These are phyloP conservation scores for Pseudevernia furfuracea DNA, from an alignment of 495 filamentous ascomycete genomes.

Conservation along the genomic window DNA sequence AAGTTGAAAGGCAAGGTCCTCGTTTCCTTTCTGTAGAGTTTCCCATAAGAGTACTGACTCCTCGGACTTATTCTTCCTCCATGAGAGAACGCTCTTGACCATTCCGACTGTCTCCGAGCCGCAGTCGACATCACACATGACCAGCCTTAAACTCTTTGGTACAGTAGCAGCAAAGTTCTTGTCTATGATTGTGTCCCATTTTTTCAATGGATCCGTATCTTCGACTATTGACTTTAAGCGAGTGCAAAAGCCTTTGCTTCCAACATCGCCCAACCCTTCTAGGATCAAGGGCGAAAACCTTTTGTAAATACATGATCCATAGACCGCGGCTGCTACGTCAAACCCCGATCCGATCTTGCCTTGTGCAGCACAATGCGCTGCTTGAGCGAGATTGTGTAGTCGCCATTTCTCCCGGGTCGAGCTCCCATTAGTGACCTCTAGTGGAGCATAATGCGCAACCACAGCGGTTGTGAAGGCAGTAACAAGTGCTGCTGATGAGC, in stretches of 20 bases:
- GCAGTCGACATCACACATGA: slow-evolving; percentile 94
- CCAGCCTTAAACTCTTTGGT: slow-evolving; percentile 59
- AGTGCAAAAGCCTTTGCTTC: slow-evolving; percentile 55
- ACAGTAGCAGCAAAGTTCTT: slow-evolving; percentile 54
- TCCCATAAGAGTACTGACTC: slow-evolving; percentile 65
- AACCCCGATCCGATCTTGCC: slow-evolving; percentile 95
- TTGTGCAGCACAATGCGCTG: slow-evolving; percentile 89
- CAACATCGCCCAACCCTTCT: slow-evolving; percentile 53
- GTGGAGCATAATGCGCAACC: slow-evolving; percentile 70
- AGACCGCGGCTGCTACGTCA: slow-evolving; percentile 89
- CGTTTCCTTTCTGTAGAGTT: slow-evolving; percentile 65
- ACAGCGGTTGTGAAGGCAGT: slow-evolving; percentile 76
- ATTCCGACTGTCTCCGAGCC: slow-evolving; percentile 89
- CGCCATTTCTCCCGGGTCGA: slow-evolving; percentile 31
- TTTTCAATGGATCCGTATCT: slow-evolving; percentile 37
- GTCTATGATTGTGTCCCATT: slow-evolving; percentile 71
- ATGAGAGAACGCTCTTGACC: slow-evolving; percentile 83
- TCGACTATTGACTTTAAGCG: slow-evolving; percentile 59
- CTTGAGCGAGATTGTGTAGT: slow-evolving; percentile 89
- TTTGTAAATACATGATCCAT: slow-evolving; percentile 80
- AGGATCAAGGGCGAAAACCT: slow-evolving; percentile 81
- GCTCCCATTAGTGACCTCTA: slow-evolving; percentile 46
- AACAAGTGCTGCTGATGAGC: slow-evolving; percentile 89
- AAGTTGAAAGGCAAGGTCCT: slow-evolving; percentile 58
- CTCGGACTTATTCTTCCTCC: slow-evolving; percentile 62